Evolutionary conservation across 495 filamentous ascomycete genomes (phyloP), one percentile per base, ranked within the genome.

Genomic region (Penicillium bialowiezense): DNA sequence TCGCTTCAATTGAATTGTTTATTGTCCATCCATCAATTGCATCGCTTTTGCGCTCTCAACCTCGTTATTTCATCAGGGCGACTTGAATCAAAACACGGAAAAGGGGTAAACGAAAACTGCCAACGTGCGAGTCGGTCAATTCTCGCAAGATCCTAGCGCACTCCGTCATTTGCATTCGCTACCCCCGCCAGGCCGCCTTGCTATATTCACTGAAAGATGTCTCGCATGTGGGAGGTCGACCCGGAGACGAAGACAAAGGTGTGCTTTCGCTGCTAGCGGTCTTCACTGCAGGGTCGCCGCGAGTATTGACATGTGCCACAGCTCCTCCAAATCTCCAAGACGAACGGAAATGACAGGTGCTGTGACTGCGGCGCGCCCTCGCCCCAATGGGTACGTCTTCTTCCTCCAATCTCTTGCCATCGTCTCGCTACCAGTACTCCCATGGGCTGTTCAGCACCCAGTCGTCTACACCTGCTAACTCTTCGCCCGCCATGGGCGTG

Each of bases 191-290:
- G 36, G 18, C 32, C 31, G 42, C 29, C 26, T 43, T 20, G 43
- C 43, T 49, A 56, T 14, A 44, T 29, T 37, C 50, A 42, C 41
- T 21, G 3, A 55, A 62, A 34, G 17, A 76, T 76, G 73, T 74
- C 73, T 55, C 81, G 79, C 62, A 91, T 95, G 88, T 97, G 92
- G 92, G 92, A 97, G 69, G 91, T 97, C 53, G 92, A 97, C 71
- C 91, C 92, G 15, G 91, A 96, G 74, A 96, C 91, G 28, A 83
- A 88, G 71, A 85, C 83, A 57, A 96, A 96, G 84, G 91, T 95
- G 74, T 42, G 64, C 21, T 45, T 5, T 33, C 6, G n/a, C 29
- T 36, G 33, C 46, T 37, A 37, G 45, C 47, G 52, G n/a, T n/a
- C n/a, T n/a, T n/a, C n/a, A n/a, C 26, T 5, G 19, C 23, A 18